Evolutionary conservation across 306 rosid genomes (phyloP).

Genomic region (Herpetospermum pedunculosum): DNA sequence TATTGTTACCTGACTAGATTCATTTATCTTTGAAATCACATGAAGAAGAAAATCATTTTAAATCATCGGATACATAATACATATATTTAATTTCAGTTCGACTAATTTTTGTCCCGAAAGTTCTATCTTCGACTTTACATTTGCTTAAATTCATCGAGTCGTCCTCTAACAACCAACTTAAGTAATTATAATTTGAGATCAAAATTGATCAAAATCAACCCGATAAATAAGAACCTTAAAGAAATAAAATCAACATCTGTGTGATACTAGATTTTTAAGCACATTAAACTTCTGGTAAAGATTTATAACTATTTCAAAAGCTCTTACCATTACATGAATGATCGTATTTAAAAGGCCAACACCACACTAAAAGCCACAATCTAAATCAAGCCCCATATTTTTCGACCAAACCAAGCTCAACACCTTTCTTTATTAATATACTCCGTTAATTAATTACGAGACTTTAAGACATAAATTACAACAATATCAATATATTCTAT

Average conservation of each 20-base stretch:
- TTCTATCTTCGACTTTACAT: not conserved
- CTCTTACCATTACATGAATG: no score
- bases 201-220: not conserved
- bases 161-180: not conserved
- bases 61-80: not conserved
- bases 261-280: not conserved
- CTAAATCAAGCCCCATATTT: no score
- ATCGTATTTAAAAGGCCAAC: no score
- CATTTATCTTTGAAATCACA: constrained; percentile 81
- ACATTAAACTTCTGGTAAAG: not conserved
- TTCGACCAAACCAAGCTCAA: no score
- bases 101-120: not conserved
- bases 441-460: no score
- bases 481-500: no score
- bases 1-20: constrained; percentile 52
- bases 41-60: constrained; percentile 30
- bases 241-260: not conserved
- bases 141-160: not conserved
- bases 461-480: no score
- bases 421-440: no score
- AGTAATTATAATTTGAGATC: not conserved
- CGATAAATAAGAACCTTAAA: not conserved
- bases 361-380: no score
- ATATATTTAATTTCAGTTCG: not conserved
- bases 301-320: no score